These are phyloP conservation scores for Zygoascus bituminiphila DNA, from an alignment of 805 yeast genomes.

Conservation along the genomic window DNA sequence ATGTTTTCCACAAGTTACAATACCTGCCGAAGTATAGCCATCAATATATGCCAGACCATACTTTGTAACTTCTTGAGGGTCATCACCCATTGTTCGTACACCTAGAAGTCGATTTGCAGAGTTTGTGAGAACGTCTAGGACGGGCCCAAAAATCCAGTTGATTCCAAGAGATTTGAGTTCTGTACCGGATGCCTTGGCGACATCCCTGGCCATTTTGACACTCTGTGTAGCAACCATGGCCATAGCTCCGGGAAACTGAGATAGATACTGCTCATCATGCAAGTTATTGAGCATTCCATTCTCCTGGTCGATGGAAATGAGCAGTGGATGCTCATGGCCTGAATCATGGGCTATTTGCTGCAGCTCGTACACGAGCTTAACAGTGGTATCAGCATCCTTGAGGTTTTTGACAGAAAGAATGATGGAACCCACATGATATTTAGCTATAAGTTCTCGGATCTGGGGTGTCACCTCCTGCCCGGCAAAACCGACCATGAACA, in stretches of 20 bases:
- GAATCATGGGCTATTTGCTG: constrained; percentile 47
- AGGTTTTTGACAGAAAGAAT: constrained; percentile 47
- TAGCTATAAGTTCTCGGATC: constrained; percentile 42
- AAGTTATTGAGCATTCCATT: constrained; percentile 56
- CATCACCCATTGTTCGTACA: constrained; percentile 53
- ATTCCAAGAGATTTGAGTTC: constrained; percentile 51
- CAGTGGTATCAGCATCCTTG: constrained; percentile 39
- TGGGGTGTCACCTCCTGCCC: constrained; percentile 47
- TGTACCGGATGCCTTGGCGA: constrained; percentile 45
- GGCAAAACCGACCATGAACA: constrained; percentile 52
- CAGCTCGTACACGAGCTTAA: constrained; percentile 42
- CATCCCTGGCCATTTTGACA: constrained; percentile 40
- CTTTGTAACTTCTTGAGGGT: constrained; percentile 49
- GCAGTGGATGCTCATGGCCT: constrained; percentile 43
- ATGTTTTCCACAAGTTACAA: constrained; percentile 51
- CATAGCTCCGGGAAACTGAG: constrained; percentile 61
- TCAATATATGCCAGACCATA: constrained; percentile 45
- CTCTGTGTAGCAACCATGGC: constrained; percentile 51
- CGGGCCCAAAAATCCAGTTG: constrained; percentile 51
- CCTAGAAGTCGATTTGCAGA: constrained; percentile 50
- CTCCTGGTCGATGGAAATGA: constrained; percentile 55
- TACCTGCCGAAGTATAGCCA: constrained; percentile 48
- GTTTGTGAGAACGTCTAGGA: constrained; percentile 50
- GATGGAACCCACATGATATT: constrained; percentile 44
- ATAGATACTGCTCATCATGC: constrained; percentile 42